Conservation (phyloP, 495 filamentous ascomycete genomes). For the Aspergillus sclerotiicarbonarius region DNA sequence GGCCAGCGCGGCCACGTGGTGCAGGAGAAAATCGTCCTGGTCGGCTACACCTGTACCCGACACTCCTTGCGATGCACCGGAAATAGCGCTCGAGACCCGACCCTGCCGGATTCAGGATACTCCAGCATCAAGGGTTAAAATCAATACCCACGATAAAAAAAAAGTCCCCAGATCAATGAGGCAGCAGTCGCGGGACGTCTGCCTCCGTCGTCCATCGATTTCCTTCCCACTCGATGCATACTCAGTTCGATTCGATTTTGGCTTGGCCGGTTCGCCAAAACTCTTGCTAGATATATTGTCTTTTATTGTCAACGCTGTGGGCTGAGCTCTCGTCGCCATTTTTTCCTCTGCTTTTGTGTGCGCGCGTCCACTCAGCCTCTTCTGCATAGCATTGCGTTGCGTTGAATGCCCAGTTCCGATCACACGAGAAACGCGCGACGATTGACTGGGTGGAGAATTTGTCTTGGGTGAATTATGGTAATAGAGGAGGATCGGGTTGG, state of each 20-base stretch:
- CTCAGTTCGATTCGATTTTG: background rate
- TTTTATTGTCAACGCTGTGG: background rate
- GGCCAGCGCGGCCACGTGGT: constrained; percentile 68
- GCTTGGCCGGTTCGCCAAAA: background rate
- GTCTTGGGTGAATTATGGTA: background rate
- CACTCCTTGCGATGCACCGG: constrained; percentile 49
- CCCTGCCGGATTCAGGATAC: constrained; percentile 54
- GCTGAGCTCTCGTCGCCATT: background rate
- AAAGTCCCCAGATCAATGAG: background rate
- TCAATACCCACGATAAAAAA: too few species aligned
- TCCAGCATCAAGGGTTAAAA: constrained; percentile 36
- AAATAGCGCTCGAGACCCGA: constrained; percentile 22
- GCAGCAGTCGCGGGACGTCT: background rate
- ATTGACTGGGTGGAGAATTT: background rate
- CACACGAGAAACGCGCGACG: background rate
- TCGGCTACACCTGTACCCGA: constrained; percentile 70
- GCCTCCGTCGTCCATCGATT: background rate
- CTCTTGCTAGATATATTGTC: background rate
- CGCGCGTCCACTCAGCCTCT: background rate
- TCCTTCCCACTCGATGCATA: too few species aligned
- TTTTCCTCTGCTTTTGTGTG: background rate
- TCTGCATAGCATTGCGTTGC: background rate
- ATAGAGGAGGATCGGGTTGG: background rate
- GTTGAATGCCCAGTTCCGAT: background rate
- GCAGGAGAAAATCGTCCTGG: constrained; percentile 71